Conservation (phyloP, 2,329 filamentous ascomycete species). For the Domatiomyces globalis region DNA sequence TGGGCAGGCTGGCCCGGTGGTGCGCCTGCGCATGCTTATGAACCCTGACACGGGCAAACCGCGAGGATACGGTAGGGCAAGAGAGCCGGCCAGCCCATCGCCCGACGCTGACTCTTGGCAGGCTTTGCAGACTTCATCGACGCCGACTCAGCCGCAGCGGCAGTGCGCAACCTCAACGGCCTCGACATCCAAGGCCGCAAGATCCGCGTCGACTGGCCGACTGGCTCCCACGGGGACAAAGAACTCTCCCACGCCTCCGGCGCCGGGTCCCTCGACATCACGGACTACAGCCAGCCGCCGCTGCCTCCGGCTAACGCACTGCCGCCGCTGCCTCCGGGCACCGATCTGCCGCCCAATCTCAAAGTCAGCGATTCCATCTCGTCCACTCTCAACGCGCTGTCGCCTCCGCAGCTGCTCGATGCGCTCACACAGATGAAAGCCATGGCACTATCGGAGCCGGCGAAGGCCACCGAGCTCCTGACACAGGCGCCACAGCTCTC, state of each 20-base stretch:
- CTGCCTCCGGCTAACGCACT: slow-evolving; percentile 31
- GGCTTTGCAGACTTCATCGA: slow-evolving; percentile 85
- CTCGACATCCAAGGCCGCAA: slow-evolving; percentile 91
- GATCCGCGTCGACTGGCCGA: slow-evolving; percentile 87
- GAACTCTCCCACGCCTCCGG: background rate
- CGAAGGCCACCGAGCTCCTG: slow-evolving; percentile 72
- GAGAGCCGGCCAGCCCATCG: background rate
- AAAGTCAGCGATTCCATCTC: slow-evolving; percentile 85
- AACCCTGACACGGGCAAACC: slow-evolving; percentile 89
- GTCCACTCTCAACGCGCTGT: slow-evolving; percentile 71
- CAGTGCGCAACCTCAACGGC: slow-evolving; percentile 83
- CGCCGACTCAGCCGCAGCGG: slow-evolving; percentile 78
- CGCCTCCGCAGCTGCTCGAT: slow-evolving; percentile 78
- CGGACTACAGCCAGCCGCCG: slow-evolving; percentile 33
- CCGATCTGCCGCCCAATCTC: slow-evolving; percentile 68
- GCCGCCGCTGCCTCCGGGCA: slow-evolving; percentile 69
- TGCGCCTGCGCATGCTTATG: slow-evolving; percentile 86
- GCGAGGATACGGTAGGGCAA: slow-evolving; percentile 63
- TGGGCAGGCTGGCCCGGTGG: slow-evolving; percentile 72
- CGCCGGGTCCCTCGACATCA: slow-evolving; percentile 13
- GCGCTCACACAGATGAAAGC: slow-evolving; percentile 91
- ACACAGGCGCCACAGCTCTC: slow-evolving; percentile 80
- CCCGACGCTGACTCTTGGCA: background rate
- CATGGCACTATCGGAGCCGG: slow-evolving; percentile 66
- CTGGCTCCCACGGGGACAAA: slow-evolving; percentile 62